phyloP scores from a whole-genome alignment of 2,329 filamentous ascomycete genomes.

The Lasiodiplodia hormozganensis region DNA sequence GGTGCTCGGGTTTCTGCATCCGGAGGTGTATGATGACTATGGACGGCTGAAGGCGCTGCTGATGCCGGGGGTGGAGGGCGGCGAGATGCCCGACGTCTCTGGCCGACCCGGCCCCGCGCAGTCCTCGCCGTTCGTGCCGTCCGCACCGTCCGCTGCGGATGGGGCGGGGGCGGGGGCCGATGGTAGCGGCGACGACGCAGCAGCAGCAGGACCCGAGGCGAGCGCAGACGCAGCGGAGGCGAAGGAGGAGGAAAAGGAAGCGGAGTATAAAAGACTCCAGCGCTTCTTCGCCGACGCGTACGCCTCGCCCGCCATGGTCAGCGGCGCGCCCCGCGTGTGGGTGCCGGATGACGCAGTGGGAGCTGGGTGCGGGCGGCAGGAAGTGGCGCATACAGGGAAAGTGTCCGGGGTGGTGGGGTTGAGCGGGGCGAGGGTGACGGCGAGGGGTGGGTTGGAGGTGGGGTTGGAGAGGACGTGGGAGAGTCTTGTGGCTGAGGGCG shows the following conservation, averaged over 20 bases:
- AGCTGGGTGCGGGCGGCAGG: not conserved
- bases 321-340: constrained; percentile 17
- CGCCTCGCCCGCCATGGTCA: constrained; percentile 16
- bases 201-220: too few species aligned
- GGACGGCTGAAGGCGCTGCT: not conserved
- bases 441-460: not conserved
- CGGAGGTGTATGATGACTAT: constrained; percentile 7
- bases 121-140: too few species aligned
- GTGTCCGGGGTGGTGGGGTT: constrained; percentile 5
- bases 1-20: constrained; percentile 4
- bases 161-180: too few species aligned
- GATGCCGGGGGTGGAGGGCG: too few species aligned
- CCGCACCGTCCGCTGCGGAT: too few species aligned
- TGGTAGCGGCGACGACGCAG: too few species aligned
- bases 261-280: not conserved
- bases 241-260: not conserved
- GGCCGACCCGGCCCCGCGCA: too few species aligned
- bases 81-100: not conserved
- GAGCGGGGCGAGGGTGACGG: not conserved
- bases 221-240: too few species aligned
- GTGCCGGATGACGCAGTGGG: constrained; percentile 1
- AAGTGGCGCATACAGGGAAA: not conserved
- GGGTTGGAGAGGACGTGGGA: not conserved
- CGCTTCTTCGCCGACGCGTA: not conserved
- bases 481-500: constrained; percentile 4